Evolutionary conservation across 768 basidiomycete species (phyloP), one percentile per base, ranked within the genome.

Genomic region (Russula lepida): DNA sequence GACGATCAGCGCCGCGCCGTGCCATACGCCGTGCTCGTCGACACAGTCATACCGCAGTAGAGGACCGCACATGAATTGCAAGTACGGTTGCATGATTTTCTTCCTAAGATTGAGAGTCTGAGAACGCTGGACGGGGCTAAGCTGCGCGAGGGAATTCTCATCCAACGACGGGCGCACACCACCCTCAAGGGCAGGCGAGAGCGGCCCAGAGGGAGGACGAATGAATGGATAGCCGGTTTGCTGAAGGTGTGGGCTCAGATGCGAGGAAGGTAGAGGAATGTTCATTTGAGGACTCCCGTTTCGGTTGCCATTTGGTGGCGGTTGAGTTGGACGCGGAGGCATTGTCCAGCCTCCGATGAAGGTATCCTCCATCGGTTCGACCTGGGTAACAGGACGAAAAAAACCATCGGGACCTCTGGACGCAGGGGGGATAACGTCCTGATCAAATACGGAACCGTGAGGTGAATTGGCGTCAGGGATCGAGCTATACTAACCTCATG

Each of bases 61-160:
- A 23, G 93, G 93, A 0, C 94, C 93, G 59, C 89, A 91, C 93
- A 95, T 94, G 68, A 94, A 82, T 79, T 89, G 87, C 30, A 97
- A 78, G 72, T 88, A 81, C 13, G 93, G 93, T 25, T 85, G 74
- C 88, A 90, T 95, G 44, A 82, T 78, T 23, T 82, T 81, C 6
- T 81, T 76, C 54, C 77, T 76, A 37, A 85, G 75, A 11, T 76
- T 73, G 54, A 55, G 54, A 21, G 6, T 11, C 52, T 80, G 74
- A 19, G 89, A 83, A 47, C 88, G 77, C 65, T 91, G 86, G 43
- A 83, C 79, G 0, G 88, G 79, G 44, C 75, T 76, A 72, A 88
- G 74, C 33, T 75, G 77, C 8, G 81, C 74, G 55, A 85, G 72
- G 57, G 78, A 72, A 25, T 47, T 65, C 5, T 63, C 47, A 47